Evolutionary conservation across 2,329 filamentous ascomycete genomes (phyloP), one percentile per base, ranked within the genome.

Genomic region (Didymella pomorum): DNA sequence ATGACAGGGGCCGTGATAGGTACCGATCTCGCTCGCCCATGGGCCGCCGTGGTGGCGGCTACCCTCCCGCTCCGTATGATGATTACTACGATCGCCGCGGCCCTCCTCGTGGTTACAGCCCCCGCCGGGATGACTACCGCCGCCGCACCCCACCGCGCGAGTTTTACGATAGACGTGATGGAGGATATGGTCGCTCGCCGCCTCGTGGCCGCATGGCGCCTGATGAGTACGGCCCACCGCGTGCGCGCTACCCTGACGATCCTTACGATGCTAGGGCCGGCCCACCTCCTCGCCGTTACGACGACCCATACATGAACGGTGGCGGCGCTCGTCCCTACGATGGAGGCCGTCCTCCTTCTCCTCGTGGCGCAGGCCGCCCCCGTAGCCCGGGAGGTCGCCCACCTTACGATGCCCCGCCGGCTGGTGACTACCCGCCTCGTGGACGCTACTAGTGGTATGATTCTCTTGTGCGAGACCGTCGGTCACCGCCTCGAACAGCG

Each of bases 61-160:
- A 81, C 63, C 80, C 80, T 63, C 79, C 85, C 59, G 84, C 84
- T 57, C 86, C 88, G 35, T 82, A 85, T 62, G 91, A 94, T 73
- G 91, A 83, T 61, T 79, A 83, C 72, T 82, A 95, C 70, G 93
- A 95, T 76, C 89, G 92, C 69, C 92, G 94, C 71, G 89, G 89
- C 43, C 90, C 91, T 60, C 87, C 87, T 58, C 87, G 92, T 68
- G 91, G 89, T 60, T 97, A 96, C 77, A 96, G 90, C 77, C 93
- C 93, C 62, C 89, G 90, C 64, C 87, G 90, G 61, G 88, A 90
- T 64, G 97, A 97, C 79, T 93, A 94, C 75, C 92, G 96, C 73
- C 89, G 93, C 70, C 94, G 92, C 72, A 83, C 85, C 56, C 89
- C 85, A 54, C 84, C 90, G 60, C 89, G 92, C 67, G 90, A 94